Percentiles rank a stretch among this genome's conserved stretches.
Conservation (phyloP, 352 stramenopile genomes). For the Phytophthora vignae region DNA sequence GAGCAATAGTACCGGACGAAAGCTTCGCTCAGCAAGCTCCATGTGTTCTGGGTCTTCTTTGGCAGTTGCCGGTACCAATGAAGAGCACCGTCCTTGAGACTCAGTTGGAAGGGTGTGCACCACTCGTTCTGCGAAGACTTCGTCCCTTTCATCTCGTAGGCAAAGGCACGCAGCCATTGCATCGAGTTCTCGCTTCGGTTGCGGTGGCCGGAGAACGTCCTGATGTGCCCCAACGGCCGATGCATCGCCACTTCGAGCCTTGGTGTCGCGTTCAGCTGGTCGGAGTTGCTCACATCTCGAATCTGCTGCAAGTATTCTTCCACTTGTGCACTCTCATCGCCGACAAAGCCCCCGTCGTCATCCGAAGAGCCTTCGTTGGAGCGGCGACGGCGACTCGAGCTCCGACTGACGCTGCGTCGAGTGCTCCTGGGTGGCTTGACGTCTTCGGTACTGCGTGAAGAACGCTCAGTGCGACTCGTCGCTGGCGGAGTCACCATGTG, state of each 20-base stretch:
- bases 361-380: neutral
- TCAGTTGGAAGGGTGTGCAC: no score
- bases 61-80: no score
- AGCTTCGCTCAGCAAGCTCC: no score
- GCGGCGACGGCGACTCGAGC: neutral
- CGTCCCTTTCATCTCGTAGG: slow-evolving; percentile 21
- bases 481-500: slow-evolving; percentile 5
- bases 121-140: neutral
- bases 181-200: slow-evolving; percentile 9
- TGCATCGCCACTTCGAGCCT: neutral
- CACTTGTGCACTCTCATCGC: no score
- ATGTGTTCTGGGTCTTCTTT: no score
- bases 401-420: neutral
- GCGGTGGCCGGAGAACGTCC: neutral
- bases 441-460: neutral
- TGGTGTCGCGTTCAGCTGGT: neutral
- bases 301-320: no score
- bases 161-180: slow-evolving; percentile 8
- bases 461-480: neutral
- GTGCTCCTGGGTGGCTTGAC: neutral
- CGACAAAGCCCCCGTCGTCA: neutral
- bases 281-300: no score
- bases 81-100: no score
- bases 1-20: no score
- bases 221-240: slow-evolving; percentile 1